Percentiles rank a stretch among this genome's conserved stretches.
Evolutionary conservation across 192 early-diverging fungal species (phyloP).

Genomic region (Helicostylum pulchrum): DNA sequence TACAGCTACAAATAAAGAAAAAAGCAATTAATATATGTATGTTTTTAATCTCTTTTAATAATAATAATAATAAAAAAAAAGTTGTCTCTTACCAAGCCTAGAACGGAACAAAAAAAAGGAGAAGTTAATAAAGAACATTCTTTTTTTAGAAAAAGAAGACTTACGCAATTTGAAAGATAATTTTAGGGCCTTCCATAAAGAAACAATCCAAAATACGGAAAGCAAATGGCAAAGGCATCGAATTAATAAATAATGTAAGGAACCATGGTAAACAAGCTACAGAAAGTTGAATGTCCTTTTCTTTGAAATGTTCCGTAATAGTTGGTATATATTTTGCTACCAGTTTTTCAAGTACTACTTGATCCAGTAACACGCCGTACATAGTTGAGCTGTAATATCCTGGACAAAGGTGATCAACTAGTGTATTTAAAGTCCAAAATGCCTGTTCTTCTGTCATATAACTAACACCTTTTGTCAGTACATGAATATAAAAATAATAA

Average conservation of each 20-base stretch:
- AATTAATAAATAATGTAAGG: conserved; percentile 93
- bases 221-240: conserved; percentile 87
- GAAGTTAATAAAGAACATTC: background rate
- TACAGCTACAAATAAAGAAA: conserved; percentile 54
- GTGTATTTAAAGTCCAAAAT: conserved; percentile 90
- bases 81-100: background rate
- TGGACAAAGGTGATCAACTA: conserved; percentile 88
- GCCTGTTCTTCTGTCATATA: conserved; percentile 96
- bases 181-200: conserved; percentile 93
- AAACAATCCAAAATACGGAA: conserved; percentile 94
- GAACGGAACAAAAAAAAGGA: background rate
- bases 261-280: conserved; percentile 99
- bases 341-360: conserved; percentile 89
- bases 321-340: conserved; percentile 89
- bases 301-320: conserved; percentile 76
- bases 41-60: background rate
- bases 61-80: too few species aligned
- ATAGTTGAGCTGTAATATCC: conserved; percentile 89
- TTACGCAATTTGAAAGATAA: conserved; percentile 89
- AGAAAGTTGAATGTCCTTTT: conserved; percentile 90
- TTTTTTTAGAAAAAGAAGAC: conserved; percentile 13
- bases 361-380: conserved; percentile 96
- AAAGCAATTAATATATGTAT: background rate
- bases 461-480: conserved; percentile 21
- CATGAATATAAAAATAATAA: background rate